Evolutionary conservation across 23 red algal genomes (phyloP).

Genomic region (Gracilaria gracilis): DNA sequence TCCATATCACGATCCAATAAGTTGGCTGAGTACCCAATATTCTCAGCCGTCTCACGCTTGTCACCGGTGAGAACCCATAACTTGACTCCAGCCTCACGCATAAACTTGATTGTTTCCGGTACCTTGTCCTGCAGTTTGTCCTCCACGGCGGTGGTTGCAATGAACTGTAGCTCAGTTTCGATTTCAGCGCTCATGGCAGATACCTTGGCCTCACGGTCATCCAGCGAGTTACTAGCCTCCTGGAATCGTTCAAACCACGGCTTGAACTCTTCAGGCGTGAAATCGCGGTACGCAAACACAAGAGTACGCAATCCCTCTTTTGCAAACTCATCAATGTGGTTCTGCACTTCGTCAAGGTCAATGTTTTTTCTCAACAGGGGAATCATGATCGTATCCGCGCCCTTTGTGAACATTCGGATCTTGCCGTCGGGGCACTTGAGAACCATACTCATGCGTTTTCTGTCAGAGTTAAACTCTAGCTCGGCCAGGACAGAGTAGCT

Average conservation of each 20-base stretch:
- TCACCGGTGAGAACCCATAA: conserved; percentile 97
- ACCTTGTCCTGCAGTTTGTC: conserved; percentile 85
- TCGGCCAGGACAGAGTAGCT: conserved; percentile 72
- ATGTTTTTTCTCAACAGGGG: conserved; percentile 66
- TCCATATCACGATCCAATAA: conserved; percentile 82
- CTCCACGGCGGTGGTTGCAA: conserved; percentile 88
- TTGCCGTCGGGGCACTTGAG: conserved; percentile 81
- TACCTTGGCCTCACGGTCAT: conserved; percentile 61
- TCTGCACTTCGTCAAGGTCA: conserved; percentile 53
- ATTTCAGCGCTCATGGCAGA: conserved; percentile 69
- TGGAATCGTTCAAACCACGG: conserved; percentile 76
- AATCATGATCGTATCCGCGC: conserved; percentile 93
- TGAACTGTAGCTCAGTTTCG: conserved; percentile 74
- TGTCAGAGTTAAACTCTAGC: conserved; percentile 87
- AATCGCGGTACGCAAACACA: conserved; percentile 78
- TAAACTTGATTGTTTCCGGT: conserved; percentile 88
- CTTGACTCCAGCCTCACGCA: conserved; percentile 85
- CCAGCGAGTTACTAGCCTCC: conserved; percentile 68
- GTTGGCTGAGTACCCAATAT: conserved; percentile 89
- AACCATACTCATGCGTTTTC: conserved; percentile 92
- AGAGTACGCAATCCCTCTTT: conserved; percentile 90
- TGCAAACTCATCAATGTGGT: conserved; percentile 94
- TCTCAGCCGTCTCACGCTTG: conserved; percentile 94
- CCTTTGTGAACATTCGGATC: conserved; percentile 81
- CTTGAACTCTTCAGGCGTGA: conserved; percentile 71